A percentile compares a stretch with the other conserved stretches of the same genome.
Conservation (phyloP, 331 rosid genomes). For the Rhamnella rubrinervis region DNA sequence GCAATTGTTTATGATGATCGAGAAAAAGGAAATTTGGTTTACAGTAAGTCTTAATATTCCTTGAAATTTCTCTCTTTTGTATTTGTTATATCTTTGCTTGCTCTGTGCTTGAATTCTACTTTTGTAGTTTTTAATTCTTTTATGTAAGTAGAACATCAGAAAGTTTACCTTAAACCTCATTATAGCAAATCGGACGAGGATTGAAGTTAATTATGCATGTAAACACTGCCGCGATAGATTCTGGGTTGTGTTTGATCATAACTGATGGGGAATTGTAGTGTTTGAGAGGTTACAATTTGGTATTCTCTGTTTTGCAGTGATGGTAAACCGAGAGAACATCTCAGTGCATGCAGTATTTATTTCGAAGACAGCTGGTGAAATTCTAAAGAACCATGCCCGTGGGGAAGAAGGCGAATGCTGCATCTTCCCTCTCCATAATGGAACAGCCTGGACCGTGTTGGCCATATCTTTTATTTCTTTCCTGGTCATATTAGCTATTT, state of each 20-base stretch:
- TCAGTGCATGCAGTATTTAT: slow-evolving; percentile 32
- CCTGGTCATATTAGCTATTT: slow-evolving; percentile 28
- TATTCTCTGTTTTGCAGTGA: slow-evolving; percentile 26
- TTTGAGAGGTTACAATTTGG: neutral
- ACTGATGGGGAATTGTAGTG: neutral
- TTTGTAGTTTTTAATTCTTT: neutral
- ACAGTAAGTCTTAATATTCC: slow-evolving; percentile 27
- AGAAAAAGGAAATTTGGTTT: slow-evolving; percentile 24
- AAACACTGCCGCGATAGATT: neutral
- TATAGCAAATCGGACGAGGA: neutral
- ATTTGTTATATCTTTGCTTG: neutral
- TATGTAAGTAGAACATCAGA: neutral
- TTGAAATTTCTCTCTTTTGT: slow-evolving; percentile 8
- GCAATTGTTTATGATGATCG: slow-evolving; percentile 33
- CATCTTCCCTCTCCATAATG: slow-evolving; percentile 24
- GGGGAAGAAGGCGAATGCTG: slow-evolving; percentile 33
- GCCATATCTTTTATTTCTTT: slow-evolving; percentile 38
- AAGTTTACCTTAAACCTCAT: neutral
- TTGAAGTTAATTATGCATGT: neutral
- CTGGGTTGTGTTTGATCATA: neutral
- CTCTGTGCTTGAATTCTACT: neutral
- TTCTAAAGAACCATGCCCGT: slow-evolving; percentile 22
- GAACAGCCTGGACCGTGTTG: slow-evolving; percentile 35
- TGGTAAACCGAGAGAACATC: slow-evolving; percentile 20
- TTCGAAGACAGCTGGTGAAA: slow-evolving; percentile 32